Base-by-base conservation (phyloP, 1,139 yeast genomes). In the Candida tetrigidarum region DNA sequence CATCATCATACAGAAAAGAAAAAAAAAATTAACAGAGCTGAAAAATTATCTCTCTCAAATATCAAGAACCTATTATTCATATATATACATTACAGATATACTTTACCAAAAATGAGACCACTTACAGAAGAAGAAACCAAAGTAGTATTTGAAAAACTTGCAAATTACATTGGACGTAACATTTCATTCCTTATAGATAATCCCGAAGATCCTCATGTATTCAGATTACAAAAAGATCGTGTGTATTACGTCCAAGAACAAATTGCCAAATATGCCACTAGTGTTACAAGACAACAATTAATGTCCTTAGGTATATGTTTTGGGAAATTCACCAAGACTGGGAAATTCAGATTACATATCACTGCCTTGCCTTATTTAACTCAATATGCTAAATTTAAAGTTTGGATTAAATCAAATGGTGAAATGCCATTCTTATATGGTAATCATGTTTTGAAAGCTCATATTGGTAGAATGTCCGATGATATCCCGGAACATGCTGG, bases 401-500 rank as follows among this genome's bases (percentile, higher is more conserved):
- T 93, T 37, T 95, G 99, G 99, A 90, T 93, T 68, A 95, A 95
- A 67, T 83, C 83, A 43, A 93, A 93, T 61, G 99, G 99, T 57
- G 99, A 93, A 68, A 95, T 95, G 99, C 98, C 99, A 8, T 95
- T 85, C 65, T 73, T 93, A 52, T 93, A 95, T 60, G 99, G 99
- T 35, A 93, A 93, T 71, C 97, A 93, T 65, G 95, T 93, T 19
- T 76, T 93, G 56, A 95, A 95, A 64, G 99, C 99, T 11, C 99
- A 93, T 62, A 78, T 93, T 48, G 99, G 99, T 30, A 85, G 92
- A 60, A 91, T 93, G 88, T 87, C 96, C 45, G 99, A 93, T 54
- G 98, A 95, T 62, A 89, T 93, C 47, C 98, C 99, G 27, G 98
- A 93, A 67, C 99, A 95, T 62, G 96, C 97, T 1, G 99, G 99